Base-by-base conservation (phyloP, 1,284 basidiomycete genomes). In the Leccinum pallidistipes region DNA sequence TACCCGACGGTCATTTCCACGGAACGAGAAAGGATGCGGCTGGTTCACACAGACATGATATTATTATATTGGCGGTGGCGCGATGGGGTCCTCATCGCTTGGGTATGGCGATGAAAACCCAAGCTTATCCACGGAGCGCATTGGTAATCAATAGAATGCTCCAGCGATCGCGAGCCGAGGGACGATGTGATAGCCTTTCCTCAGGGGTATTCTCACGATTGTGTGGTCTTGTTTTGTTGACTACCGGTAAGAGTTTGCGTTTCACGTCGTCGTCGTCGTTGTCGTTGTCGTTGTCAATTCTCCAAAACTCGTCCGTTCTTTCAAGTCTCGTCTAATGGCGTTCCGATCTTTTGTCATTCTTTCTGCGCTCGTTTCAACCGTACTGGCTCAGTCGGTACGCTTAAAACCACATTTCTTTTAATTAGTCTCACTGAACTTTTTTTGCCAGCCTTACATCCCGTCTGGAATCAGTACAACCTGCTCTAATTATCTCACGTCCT, bases 391-490 rank as follows among this genome's bases (percentile, higher is more conserved):
- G 56, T 61, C 66, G 57, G 70, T 73, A 55, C 3, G 53, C 29
- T 45, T 10, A 2, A 5, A 5, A 9, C 40, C n/a, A 0, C n/a
- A 4, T 0, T 2, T 6, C 29, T n/a, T 27, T 8, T 1, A 18
- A 21, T 45, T 45, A 3, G 3, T 12, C n/a, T 0, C 16, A 1
- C 60, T 68, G 31, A 68, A n/a, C 34, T 9, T 50, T 50, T 50
- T 38, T 18, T 54, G 67, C 70, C 54, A 75, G 72, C 78, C 86
- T 6, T 76, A 85, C 62, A 85, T 92, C 67, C 90, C 94, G 6
- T 63, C 83, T 16, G 83, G 79, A 62, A 85, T 94, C 71, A 86
- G 84, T 69, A 1, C 69, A 2, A 59, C 68, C 32, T 97, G 94
- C 79, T 64, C 74, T 21, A 65, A 69, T 11, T 95, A 86, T 81